These are phyloP conservation scores for Ogataea sp. DNA, from an alignment of 805 yeast species.

Conservation along the genomic window DNA sequence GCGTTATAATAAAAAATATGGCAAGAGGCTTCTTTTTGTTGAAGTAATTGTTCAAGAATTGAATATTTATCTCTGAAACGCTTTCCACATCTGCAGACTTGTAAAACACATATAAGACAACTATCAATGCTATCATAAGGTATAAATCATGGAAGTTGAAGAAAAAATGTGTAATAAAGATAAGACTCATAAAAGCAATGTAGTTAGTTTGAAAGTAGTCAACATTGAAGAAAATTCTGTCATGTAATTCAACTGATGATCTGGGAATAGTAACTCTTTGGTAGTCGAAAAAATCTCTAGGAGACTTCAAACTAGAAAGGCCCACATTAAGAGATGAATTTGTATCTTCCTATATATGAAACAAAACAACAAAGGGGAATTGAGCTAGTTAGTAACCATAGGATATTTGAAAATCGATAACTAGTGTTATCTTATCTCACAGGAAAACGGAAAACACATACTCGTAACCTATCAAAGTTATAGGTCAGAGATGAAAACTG, in stretches of 20 bases:
- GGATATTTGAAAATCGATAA: no score
- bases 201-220: constrained; percentile 84
- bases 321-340: constrained; percentile 45
- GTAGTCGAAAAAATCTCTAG: constrained; percentile 85
- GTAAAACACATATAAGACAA: not conserved
- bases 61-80: not conserved
- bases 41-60: not conserved
- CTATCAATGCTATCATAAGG: not conserved
- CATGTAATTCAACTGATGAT: constrained; percentile 75
- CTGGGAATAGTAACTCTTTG: constrained; percentile 79
- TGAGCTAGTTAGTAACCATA: no score
- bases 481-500: constrained; percentile 25
- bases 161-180: constrained; percentile 20
- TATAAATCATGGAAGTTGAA: constrained; percentile 9
- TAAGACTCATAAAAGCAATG: constrained; percentile 54
- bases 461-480: constrained; percentile 23
- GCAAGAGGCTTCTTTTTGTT: not conserved
- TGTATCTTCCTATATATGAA: constrained; percentile 23
- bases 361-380: no score
- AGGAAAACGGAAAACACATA: no score
- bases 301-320: constrained; percentile 65
- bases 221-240: constrained; percentile 76
- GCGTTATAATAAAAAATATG: not conserved
- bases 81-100: not conserved
- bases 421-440: no score